Conservation (phyloP, 192 early-diverging fungal species). For the Phlyctochytrium bullatum region DNA sequence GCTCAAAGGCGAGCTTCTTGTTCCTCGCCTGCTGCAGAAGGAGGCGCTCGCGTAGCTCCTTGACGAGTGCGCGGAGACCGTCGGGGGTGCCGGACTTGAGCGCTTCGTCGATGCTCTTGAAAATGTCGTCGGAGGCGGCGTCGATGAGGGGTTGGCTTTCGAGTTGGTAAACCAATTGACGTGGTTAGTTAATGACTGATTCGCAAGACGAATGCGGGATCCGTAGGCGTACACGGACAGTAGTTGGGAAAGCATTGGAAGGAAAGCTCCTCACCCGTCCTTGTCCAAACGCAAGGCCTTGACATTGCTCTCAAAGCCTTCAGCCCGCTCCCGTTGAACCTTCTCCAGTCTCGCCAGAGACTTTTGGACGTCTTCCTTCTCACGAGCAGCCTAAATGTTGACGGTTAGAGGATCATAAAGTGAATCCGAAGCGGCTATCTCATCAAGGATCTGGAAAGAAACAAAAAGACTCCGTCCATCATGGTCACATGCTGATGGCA, state of each 20-base stretch:
- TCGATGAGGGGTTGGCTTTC: background rate
- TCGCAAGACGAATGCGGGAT: too few relatives aligned
- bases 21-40: slow-evolving; percentile 17
- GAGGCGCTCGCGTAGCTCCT: slow-evolving; percentile 20
- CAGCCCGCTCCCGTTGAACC: background rate
- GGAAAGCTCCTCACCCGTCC: background rate
- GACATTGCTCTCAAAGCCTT: background rate
- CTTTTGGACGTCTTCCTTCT: background rate
- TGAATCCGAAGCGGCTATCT: too few relatives aligned
- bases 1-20: slow-evolving; percentile 40
- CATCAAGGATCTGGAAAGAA: too few relatives aligned
- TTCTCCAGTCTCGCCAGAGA: background rate
- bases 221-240: too few relatives aligned
- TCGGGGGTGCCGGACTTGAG: background rate
- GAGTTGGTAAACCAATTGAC: too few relatives aligned
- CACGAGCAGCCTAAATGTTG: background rate
- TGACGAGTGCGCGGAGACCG: slow-evolving; percentile 2
- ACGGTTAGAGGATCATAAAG: background rate
- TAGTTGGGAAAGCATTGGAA: too few relatives aligned
- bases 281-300: background rate
- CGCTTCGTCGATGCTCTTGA: background rate
- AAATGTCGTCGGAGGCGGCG: background rate
- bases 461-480: too few relatives aligned
- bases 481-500: too few relatives aligned
- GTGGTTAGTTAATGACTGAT: background rate